These are phyloP conservation scores for Aspergillus heteromorphus DNA, from an alignment of 495 filamentous ascomycete genomes.

Conservation along the genomic window DNA sequence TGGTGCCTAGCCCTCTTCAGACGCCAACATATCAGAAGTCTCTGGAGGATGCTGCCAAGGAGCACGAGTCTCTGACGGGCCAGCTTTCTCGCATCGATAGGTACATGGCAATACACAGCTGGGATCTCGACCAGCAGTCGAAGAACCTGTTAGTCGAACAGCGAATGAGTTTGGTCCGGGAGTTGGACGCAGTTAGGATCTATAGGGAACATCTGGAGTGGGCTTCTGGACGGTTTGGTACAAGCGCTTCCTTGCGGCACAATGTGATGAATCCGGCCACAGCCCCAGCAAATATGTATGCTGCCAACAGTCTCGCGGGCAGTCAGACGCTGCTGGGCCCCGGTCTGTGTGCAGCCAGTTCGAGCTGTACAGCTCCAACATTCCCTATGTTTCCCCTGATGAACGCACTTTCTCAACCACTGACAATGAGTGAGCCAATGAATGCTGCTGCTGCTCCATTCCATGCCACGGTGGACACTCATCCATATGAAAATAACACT, in stretches of 20 bases:
- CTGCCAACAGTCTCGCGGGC: not conserved
- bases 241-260: constrained; percentile 1
- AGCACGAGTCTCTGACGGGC: constrained; percentile 22
- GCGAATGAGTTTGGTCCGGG: constrained; percentile 30
- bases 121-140: constrained; percentile 27
- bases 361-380: not conserved
- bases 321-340: not conserved
- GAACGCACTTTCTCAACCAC: not conserved
- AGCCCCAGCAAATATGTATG: constrained; percentile 1
- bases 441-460: not conserved
- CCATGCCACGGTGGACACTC: not conserved
- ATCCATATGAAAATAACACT: not conserved
- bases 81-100: constrained; percentile 33
- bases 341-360: not conserved
- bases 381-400: not conserved
- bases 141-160: constrained; percentile 31
- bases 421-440: not conserved
- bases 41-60: constrained; percentile 21
- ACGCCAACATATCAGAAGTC: constrained; percentile 9
- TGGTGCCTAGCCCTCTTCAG: constrained; percentile 1
- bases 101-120: constrained; percentile 34
- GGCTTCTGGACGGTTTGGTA: constrained; percentile 8
- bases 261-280: not conserved
- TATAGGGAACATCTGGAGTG: constrained; percentile 31
- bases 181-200: constrained; percentile 31